A percentile compares a stretch with the other conserved stretches of the same genome.
Evolutionary conservation across 2,329 filamentous ascomycete species (phyloP).

Genomic region (Myriosclerotinia curreyana): DNA sequence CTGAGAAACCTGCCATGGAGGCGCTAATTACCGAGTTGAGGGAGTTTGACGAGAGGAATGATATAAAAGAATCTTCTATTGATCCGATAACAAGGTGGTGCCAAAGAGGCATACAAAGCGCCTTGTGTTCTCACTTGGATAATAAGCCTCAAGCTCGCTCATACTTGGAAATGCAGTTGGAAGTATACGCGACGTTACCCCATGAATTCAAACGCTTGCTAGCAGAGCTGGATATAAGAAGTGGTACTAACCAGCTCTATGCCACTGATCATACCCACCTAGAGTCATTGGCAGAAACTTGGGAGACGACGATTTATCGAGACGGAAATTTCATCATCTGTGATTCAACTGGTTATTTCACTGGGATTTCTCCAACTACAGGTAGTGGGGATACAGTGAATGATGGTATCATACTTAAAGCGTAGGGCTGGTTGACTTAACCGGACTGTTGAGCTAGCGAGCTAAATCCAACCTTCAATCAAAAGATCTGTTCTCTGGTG

Average conservation of each 20-base stretch:
- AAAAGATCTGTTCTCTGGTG: not conserved
- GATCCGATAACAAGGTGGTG: not conserved
- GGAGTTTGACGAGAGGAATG: not conserved
- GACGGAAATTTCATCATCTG: not conserved
- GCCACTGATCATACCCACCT: too few species aligned
- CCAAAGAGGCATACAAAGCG: not conserved
- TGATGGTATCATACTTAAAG: not conserved
- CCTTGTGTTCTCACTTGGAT: not conserved
- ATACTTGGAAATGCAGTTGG: not conserved
- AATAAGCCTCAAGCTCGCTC: accelerated
- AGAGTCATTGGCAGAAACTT: not conserved
- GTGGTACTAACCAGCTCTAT: too few species aligned
- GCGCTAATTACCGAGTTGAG: not conserved
- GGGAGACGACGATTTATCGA: not conserved
- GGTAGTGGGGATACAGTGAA: too few species aligned
- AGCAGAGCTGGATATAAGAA: not conserved
- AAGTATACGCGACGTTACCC: not conserved
- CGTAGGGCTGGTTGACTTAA: too few species aligned
- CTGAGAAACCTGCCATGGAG: not conserved
- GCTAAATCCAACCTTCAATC: not conserved
- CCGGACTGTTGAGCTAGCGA: not conserved
- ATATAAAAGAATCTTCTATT: not conserved
- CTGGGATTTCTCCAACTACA: not conserved
- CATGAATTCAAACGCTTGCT: not conserved
- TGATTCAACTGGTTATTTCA: not conserved